Evolutionary conservation across 2,329 filamentous ascomycete genomes (phyloP), one percentile per base, ranked within the genome.

Genomic region (Cladophialophora bantiana): DNA sequence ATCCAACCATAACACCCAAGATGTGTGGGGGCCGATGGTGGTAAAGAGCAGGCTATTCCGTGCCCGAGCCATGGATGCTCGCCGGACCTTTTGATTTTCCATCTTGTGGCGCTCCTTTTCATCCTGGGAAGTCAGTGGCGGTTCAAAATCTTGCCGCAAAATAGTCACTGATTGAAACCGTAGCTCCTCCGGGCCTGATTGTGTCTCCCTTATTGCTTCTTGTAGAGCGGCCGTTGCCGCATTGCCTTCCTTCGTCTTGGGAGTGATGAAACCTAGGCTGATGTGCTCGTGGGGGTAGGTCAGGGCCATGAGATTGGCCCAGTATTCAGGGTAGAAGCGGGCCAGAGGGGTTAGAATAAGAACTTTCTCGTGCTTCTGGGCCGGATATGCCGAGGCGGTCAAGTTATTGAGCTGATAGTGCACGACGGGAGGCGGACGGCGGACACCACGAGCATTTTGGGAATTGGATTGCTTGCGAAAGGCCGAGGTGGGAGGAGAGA

Each of bases 1-100:
- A 76, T 99, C 95, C 35, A 99, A 85, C 95, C 95, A 99, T 31
- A 99, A 84, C 38, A 99, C 94, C 95, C 95, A 99, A 0, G 93
- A 95, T 0, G 93, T 97, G 12, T 88, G 86, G 0, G 94, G 94
- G 1, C 94, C 94, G 9, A 99, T 83, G 0, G 94, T 98, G 7
- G 95, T 97, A 82, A 98, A 99, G 34, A 99, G 86, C 7, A 99
- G 85, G 62, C 92, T 96, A 78, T 99, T 99, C 71, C 95, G 89
- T 42, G 95, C 94, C 75, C 92, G 91, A 74, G 93, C 90, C 95
- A 99, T 98, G 68, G 92, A 90, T 50, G 93, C 90, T 40, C 95
- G 88, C 12, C 95, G 89, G 6, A 83, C 84, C 80, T 96, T 97
- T 77, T 99, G 95, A 75, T 96, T 93, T 68, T 89, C 83, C 81